Evolutionary conservation across 148 eudicot genomes (phyloP).

Genomic region (Chenopodium quinoa): DNA sequence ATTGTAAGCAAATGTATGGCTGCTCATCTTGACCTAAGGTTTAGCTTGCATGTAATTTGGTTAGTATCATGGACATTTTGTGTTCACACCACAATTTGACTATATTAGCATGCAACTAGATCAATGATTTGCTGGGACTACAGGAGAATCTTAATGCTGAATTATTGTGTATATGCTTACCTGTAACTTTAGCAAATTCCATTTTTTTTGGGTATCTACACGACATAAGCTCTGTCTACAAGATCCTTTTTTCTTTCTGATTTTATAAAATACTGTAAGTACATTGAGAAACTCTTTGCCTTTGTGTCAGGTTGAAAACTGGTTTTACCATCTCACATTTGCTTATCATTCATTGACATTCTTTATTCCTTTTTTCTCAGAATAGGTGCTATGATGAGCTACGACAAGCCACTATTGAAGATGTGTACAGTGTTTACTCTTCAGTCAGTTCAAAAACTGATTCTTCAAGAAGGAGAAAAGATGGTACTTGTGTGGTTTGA

Average conservation of each 20-base stretch:
- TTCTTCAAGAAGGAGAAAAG: slow-evolving; percentile 99
- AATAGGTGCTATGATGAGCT: slow-evolving; percentile 36
- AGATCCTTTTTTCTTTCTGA: background rate
- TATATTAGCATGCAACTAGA: background rate
- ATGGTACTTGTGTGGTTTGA: slow-evolving; percentile 97
- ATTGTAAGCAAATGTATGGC: background rate
- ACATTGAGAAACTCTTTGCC: background rate
- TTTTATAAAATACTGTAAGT: background rate
- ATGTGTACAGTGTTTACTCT: slow-evolving; percentile 81
- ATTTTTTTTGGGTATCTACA: background rate
- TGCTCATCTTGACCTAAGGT: slow-evolving; percentile 10
- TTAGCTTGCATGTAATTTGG: background rate
- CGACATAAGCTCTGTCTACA: background rate
- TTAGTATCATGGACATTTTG: background rate
- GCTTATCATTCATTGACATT: slow-evolving; percentile 12
- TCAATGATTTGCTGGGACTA: background rate
- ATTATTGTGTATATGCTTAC: background rate
- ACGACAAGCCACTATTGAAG: slow-evolving; percentile 63
- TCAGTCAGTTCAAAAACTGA: slow-evolving; percentile 79
- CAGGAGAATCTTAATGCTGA: background rate
- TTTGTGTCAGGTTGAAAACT: background rate
- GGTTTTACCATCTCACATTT: background rate
- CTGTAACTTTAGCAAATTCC: background rate
- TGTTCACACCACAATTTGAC: background rate
- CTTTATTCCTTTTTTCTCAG: slow-evolving; percentile 36